A percentile compares a stretch with the other conserved stretches of the same genome.
Evolutionary conservation across 2,329 filamentous ascomycete genomes (phyloP).

Genomic region (Acrodontium crateriforme): DNA sequence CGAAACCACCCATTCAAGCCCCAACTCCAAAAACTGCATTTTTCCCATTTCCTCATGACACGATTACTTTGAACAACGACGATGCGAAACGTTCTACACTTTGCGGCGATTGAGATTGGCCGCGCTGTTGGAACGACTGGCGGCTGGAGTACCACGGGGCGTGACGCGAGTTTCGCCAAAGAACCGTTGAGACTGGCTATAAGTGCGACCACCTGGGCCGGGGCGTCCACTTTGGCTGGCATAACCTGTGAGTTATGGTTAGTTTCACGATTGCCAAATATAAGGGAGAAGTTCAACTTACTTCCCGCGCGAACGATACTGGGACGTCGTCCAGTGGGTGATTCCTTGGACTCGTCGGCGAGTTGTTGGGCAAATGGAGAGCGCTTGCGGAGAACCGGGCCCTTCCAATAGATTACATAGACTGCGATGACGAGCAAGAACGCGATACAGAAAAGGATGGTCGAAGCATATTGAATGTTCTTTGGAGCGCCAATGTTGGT

Average conservation of each 20-base stretch:
- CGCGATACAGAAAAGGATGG: slow-evolving; percentile 40
- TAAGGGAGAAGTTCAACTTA: slow-evolving; percentile 6
- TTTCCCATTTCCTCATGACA: too few species aligned
- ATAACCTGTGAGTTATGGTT: not conserved
- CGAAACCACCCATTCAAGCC: too few species aligned
- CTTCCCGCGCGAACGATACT: slow-evolving; percentile 8
- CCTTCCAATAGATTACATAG: slow-evolving; percentile 45
- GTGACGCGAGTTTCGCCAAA: slow-evolving; percentile 18
- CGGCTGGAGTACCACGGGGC: slow-evolving; percentile 14
- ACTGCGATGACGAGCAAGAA: slow-evolving; percentile 39
- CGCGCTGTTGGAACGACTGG: slow-evolving; percentile 13
- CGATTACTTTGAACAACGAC: too few species aligned
- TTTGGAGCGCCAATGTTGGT: slow-evolving; percentile 25
- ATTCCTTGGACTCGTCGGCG: slow-evolving; percentile 15
- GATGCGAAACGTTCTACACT: too few species aligned
- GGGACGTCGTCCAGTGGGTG: slow-evolving; percentile 14
- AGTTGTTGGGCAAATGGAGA: slow-evolving; percentile 40
- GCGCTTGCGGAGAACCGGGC: slow-evolving; percentile 36
- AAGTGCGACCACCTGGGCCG: slow-evolving; percentile 10
- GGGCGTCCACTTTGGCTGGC: slow-evolving; percentile 6
- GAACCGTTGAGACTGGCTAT: slow-evolving; percentile 17
- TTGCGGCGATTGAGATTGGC: too few species aligned
- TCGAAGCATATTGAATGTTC: slow-evolving; percentile 42
- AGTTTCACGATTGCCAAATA: not conserved
- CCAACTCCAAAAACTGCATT: too few species aligned